Base-by-base conservation (phyloP, 768 basidiomycete species). In the Artomyces pyxidatus region DNA sequence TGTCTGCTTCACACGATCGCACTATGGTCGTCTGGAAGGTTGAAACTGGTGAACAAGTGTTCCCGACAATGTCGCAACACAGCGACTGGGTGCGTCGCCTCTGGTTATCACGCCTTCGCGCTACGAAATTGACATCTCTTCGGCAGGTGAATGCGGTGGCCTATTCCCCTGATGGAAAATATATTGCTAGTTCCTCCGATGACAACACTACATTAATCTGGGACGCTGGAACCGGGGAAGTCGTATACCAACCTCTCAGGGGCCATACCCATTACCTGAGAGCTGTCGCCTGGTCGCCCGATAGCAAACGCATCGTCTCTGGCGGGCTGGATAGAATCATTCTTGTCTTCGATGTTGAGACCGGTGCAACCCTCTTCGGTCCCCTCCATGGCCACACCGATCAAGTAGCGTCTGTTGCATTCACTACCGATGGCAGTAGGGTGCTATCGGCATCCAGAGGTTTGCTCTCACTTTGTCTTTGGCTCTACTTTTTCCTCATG, bases 161-260 rank as follows among this genome's bases (percentile, higher is more conserved):
- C 3, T 57, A 57, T 30, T 51, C 55, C 21, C 50, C 54, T 3
- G 44, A 57, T 37, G 55, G 55, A 9, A 35, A 16, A 17, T 45
- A 47, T 21, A 40, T 72, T 8, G 74, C 69, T 4, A 74, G 75
- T 0, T 74, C 71, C 1, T 71, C 71, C 23, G 58, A 74, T 23
- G 76, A 78, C 59, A 73, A 74, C 61, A 61, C 65, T 19, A 72
- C 76, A 51, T 65, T 64, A 42, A 52, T 78, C 22, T 78, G 76
- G 76, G 72, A 77, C 55, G 60, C 67, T 4, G 50, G 56, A 32
- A 68, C 67, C 2, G 75, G 76, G 0, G 71, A 74, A 54, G 71
- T 70, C 50, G 50, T 76, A 11, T 61, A 65, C 6, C 19, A 43
- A 3, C 23, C 9, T 21, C 37, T 47, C 14, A 38, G 38, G 1